Evolutionary conservation across 2,329 filamentous ascomycete species (phyloP), one percentile per base, ranked within the genome.

Genomic region (Xylaria hypoxylon): DNA sequence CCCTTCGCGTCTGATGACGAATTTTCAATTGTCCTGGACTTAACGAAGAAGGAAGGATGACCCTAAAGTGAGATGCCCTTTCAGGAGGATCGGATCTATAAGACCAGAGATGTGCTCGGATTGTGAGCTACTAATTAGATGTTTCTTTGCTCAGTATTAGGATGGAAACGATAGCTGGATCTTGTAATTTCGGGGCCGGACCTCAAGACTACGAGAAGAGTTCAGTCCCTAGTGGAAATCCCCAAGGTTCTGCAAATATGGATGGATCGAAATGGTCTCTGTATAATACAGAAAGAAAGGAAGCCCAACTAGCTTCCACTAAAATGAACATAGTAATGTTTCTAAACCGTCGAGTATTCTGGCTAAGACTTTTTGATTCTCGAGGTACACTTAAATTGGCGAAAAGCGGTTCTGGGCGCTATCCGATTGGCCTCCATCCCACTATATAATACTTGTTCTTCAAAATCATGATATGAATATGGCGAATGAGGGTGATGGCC

Each of bases 141-240:
- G 13, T 38, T 31, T 33, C 38, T 38, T 62, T 65, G 52, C 47
- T 59, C 38, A 24, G 40, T 47, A 48, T 55, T 51, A 6, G 19
- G 44, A 28, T 11, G 11, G 8, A 15, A 31, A 38, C 11, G 10
- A 24, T 38, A 8, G 51, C 35, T 15, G 2, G 8, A 42, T 42
- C 13, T 55, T 55, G 35, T 38, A 55, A 28, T 28, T 42, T 40
- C 35, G 35, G 52, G 42, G 22, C 24, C n/a, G n/a, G 35, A 28
- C n/a, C 15, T 53, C 33, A 26, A 19, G 22, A 15, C n/a, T 31
- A 35, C 22, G n/a, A 47, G 40, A 58, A n/a, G 26, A 2, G 4
- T 48, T 28, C 13, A 10, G 31, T 38, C 7, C 7, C 8, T 8
- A 6, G 22, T 19, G 33, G 45, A 38, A 19, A 38, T 28, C 17